Conservation (phyloP, 371 early-diverging fungal genomes). For the Mortierella sp. region DNA sequence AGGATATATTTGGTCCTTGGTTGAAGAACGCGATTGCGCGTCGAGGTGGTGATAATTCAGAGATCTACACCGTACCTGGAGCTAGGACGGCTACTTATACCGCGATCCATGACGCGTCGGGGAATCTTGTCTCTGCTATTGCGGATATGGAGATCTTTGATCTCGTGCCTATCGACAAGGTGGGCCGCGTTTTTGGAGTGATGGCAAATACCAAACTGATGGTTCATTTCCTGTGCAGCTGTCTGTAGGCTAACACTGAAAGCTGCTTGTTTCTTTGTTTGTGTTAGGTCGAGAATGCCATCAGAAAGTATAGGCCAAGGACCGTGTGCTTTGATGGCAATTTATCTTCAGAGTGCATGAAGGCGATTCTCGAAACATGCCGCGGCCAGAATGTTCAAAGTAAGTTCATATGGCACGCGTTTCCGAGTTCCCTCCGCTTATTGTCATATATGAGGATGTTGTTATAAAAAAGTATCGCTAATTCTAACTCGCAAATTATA, state of each 20-base stretch:
- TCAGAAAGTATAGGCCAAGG: constrained; percentile 56
- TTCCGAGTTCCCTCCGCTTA: not conserved
- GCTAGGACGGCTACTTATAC: constrained; percentile 78
- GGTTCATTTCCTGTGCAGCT: not conserved
- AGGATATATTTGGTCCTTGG: constrained; percentile 75
- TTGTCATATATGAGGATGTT: too few species aligned
- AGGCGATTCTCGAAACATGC: constrained; percentile 58
- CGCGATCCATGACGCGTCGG: constrained; percentile 78
- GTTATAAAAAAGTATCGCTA: not conserved
- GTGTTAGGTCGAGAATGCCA: constrained; percentile 53
- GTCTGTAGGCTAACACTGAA: not conserved
- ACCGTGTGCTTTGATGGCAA: constrained; percentile 86
- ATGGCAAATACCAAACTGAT: too few species aligned
- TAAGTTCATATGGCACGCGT: constrained; percentile 15
- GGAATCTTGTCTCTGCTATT: constrained; percentile 83
- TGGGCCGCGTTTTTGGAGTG: constrained; percentile 12
- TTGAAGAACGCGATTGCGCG: constrained; percentile 66
- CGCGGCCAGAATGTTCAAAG: constrained; percentile 56
- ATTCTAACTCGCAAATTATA: not conserved
- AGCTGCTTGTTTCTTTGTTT: not conserved
- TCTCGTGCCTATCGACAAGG: constrained; percentile 57
- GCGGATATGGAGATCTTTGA: constrained; percentile 92
- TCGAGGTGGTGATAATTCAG: constrained; percentile 68
- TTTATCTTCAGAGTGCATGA: constrained; percentile 62
- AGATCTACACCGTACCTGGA: constrained; percentile 37